Base-by-base conservation (phyloP, 768 basidiomycete species). In the Calocera cornea region DNA sequence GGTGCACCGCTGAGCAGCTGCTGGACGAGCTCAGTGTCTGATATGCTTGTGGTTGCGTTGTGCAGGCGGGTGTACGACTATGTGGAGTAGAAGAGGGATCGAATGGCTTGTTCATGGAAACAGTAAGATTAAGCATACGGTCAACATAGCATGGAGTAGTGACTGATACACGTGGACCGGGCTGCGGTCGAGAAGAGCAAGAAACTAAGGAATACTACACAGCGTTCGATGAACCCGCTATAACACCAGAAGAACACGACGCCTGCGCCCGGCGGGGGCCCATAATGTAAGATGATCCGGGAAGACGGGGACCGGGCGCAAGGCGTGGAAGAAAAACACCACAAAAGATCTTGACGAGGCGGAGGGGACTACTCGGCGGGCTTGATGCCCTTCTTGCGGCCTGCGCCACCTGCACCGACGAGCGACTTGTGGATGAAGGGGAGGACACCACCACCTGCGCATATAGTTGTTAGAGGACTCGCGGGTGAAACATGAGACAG, bases 371-470 rank as follows among this genome's bases (percentile, higher is more conserved):
- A 60, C 54, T 60, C 54, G 24, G 54, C 27, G 10, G 27, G 14
- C 54, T 60, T 60, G 54, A 60, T 24, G 19, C 44, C 54, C 31
- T 60, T 60, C 54, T 60, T 60, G 27, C 54, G 24, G 14, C 5
- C 31, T 11, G 8, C 16, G 19, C 36, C 14, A 38, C 14, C 14
- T 60, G 54, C 2, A 8, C 14, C 54, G 54, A 60, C 54, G 68
- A 92, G 81, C 70, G 82, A 85, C 83, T 90, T 90, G 82, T 92
- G 90, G 71, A 92, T 92, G 79, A 92, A 92, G 22, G 90, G 90
- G 69, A 92, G 74, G 1, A 92, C 90, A 76, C 90, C 90, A 74
- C 90, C 90, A 44, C 90, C 90, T 60, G 54, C 14, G 24, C n/a
- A 10, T 29, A 12, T 12, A 10, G 54, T 60, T 60, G 54, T 60